Evolutionary conservation across 2,329 filamentous ascomycete species (phyloP), one percentile per base, ranked within the genome.

Genomic region (Aspergillus latus): DNA sequence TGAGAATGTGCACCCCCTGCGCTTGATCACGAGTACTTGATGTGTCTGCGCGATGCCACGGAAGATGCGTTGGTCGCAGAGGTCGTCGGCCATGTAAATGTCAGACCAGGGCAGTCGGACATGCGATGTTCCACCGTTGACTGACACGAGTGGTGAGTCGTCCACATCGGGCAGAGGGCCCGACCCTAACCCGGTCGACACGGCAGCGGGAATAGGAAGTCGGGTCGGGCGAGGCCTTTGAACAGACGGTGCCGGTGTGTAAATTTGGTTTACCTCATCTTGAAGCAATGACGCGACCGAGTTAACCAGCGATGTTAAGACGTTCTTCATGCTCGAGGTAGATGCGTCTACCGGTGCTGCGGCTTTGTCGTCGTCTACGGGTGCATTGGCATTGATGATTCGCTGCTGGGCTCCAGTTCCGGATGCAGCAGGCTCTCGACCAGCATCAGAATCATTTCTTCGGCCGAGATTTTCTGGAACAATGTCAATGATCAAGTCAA

Each of bases 1-100:
- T 36, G 84, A 87, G 72, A 97, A 97, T 26, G 83, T 88, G 76
- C 94, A 99, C 1, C 85, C 86, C 39, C 94, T 93, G 5, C 94
- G 86, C 29, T 84, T 86, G 65, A 97, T 80, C 49, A 96, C 83
- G 57, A 99, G 86, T 58, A 97, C 79, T 50, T 96, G 87, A 74
- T 96, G 75, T 1, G 71, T 74, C 40, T 77, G 78, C 0, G 78
- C 79, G 2, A 86, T 72, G 6, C 77, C 71, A 1, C 78, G 64
- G 10, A 84, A 72, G 52, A 90, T 73, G 58, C 80, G 72, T 56
- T 79, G 76, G n/a, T 78, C 76, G 56, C 80, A 77, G 72, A 93
- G 94, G 13, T 88, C 77, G 53, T 80, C 88, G 7, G 87, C 87
- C 16, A 93, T 82, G 74, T 87, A 93, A 62, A 95, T 77, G 1